Conservation (phyloP, 768 basidiomycete genomes). For the Lactifluus echinatus region DNA sequence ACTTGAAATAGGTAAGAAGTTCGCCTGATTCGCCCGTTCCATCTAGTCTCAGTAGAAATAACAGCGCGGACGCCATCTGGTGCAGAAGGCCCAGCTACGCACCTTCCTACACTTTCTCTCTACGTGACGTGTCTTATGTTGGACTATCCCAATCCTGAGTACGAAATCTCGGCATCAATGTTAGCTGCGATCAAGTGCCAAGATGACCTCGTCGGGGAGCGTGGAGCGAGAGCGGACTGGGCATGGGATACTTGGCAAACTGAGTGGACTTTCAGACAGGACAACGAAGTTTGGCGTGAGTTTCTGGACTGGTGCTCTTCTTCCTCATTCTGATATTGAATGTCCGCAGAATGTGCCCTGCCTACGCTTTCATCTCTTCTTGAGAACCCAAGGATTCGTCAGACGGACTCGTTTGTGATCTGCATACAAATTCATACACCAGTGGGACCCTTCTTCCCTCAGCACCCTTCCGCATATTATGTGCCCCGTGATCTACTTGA, state of each 20-base stretch:
- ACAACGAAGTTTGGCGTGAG: slow-evolving; percentile 69
- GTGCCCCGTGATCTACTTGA: slow-evolving; percentile 60
- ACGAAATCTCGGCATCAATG: slow-evolving; percentile 55
- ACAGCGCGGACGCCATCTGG: slow-evolving; percentile 7
- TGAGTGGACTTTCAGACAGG: slow-evolving; percentile 62
- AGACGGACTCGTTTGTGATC: slow-evolving; percentile 62
- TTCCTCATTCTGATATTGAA: background rate
- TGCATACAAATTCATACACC: slow-evolving; percentile 68
- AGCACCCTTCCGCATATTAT: slow-evolving; percentile 55
- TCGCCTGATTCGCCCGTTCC: background rate
- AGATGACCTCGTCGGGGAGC: slow-evolving; percentile 49
- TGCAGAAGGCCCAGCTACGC: slow-evolving; percentile 17
- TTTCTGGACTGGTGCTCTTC: background rate
- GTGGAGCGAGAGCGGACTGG: slow-evolving; percentile 61
- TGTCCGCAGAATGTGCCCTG: slow-evolving; percentile 45
- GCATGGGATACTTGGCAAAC: slow-evolving; percentile 65
- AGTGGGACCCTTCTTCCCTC: slow-evolving; percentile 44
- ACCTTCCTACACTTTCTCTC: slow-evolving; percentile 43
- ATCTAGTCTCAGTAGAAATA: background rate
- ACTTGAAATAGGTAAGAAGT: slow-evolving; percentile 51
- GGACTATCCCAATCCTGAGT: slow-evolving; percentile 51
- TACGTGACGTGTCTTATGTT: slow-evolving; percentile 59
- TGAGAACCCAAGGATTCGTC: slow-evolving; percentile 46
- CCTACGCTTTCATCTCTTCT: slow-evolving; percentile 55
- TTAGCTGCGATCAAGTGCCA: slow-evolving; percentile 65